Evolutionary conservation across 2,329 filamentous ascomycete genomes (phyloP), one percentile per base, ranked within the genome.

Genomic region (Paecilomyces sp.): DNA sequence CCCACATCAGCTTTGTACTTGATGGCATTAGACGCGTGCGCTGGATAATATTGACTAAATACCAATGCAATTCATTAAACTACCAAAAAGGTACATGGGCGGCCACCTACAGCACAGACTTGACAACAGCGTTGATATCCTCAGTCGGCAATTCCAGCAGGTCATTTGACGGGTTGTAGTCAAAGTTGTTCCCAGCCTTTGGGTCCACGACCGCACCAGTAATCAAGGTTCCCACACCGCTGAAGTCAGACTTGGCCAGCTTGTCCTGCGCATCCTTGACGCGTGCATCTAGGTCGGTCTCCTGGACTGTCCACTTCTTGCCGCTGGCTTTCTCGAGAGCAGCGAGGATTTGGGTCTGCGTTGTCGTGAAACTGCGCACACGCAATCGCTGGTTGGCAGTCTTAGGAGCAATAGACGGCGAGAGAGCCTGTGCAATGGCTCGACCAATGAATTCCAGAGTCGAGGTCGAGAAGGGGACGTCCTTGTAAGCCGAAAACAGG

Each of bases 401-500:
- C 25, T 63, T 59, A 6, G 60, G 31, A 9, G 58, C 54, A 11
- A 62, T 54, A 18, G 53, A 15, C 13, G 61, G 63, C 22, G 63
- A 57, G 30, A 64, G 59, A 11, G 63, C 41, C 53, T 64, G 59
- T n/a, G 62, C 63, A 11, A 69, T 59, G 7, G 66, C 63, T 24
- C 56, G 53, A 8, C 62, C 62, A 33, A 67, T 59, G 54, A 61
- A 56, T 12, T 30, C 51, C 1, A 67, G 34, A 28, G 62, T 67
- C 12, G 66, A 63, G 9, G 60, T 61, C 30, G 66, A 63, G 57
- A 66, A 65, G 22, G n/a, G 36, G 15, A 61, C 54, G 34, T 67
- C 58, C 24, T 62, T 63, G 24, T 63, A 59, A 28, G 60, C 64
- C 55, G 67, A 58, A 53, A 59, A 64, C n/a, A 65, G 69, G 18